These are phyloP conservation scores for Lentinula sp. DNA, from an alignment of 768 basidiomycete genomes.

Conservation along the genomic window DNA sequence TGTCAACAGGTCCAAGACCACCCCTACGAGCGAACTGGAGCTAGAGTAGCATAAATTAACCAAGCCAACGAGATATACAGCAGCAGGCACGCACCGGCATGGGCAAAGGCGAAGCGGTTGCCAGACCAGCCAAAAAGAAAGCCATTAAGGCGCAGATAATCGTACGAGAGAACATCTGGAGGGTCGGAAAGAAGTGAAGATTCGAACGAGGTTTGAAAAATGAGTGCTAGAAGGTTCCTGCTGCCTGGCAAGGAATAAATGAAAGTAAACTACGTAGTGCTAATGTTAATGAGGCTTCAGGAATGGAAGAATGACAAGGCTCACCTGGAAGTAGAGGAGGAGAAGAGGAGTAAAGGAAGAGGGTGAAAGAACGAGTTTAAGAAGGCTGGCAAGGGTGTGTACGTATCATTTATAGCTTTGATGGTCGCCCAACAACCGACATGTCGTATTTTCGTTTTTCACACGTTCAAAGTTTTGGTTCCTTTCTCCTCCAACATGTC, in stretches of 20 bases:
- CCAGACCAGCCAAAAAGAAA: conserved; percentile 38
- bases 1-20: conserved; percentile 27
- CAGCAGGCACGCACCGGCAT: conserved; percentile 26
- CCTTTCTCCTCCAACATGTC: conserved; percentile 39
- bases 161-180: conserved; percentile 40
- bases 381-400: background rate
- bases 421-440: background rate
- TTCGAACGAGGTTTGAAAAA: conserved; percentile 10
- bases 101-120: conserved; percentile 30
- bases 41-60: conserved; percentile 21
- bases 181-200: conserved; percentile 11
- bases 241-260: conserved; percentile 10
- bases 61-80: conserved; percentile 4
- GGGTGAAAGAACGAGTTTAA: conserved; percentile 7
- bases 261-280: conserved; percentile 14
- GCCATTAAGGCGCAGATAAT: conserved; percentile 31
- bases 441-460: background rate
- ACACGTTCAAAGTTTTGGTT: background rate
- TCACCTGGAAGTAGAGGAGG: background rate
- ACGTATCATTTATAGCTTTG: background rate
- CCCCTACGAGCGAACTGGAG: conserved; percentile 27
- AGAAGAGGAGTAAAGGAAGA: conserved; percentile 12
- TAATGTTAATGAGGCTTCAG: too few species aligned
- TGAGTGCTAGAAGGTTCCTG: conserved; percentile 8
- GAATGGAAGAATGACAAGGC: background rate